phyloP scores from a whole-genome alignment of 2,329 filamentous ascomycete species.

The Emmonsiellopsis sp. region DNA sequence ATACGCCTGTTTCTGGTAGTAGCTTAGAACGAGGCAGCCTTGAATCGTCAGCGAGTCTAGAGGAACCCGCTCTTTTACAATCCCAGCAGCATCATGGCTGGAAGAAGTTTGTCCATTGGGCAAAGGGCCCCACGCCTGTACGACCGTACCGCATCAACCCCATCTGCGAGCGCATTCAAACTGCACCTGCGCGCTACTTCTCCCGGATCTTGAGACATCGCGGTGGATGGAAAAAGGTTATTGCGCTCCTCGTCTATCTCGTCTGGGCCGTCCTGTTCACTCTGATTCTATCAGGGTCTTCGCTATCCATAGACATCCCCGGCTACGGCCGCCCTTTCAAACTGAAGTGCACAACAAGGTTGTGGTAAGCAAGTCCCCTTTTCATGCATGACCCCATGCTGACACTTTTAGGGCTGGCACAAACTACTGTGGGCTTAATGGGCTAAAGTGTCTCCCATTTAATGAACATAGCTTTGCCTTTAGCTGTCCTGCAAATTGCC shows the following conservation, averaged over 20 bases:
- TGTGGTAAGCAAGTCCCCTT: constrained; percentile 28
- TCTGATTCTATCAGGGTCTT: constrained; percentile 35
- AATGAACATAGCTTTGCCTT: constrained; percentile 35
- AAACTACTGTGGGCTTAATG: constrained; percentile 19
- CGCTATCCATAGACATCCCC: constrained; percentile 27
- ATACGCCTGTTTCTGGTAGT: background rate
- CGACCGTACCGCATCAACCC: constrained; percentile 40
- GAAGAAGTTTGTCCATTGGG: constrained; percentile 23
- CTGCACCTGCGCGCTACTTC: constrained; percentile 33
- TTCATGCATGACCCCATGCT: background rate
- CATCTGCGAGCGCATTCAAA: constrained; percentile 36
- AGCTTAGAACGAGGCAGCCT: background rate
- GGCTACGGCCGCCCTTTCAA: constrained; percentile 38
- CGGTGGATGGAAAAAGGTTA: constrained; percentile 32
- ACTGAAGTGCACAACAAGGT: constrained; percentile 35
- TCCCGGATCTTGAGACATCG: constrained; percentile 33
- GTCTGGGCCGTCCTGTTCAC: constrained; percentile 39
- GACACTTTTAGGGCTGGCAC: constrained; percentile 1
- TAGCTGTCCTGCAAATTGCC: constrained; percentile 50
- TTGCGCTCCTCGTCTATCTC: constrained; percentile 35
- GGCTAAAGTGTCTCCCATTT: constrained; percentile 1
- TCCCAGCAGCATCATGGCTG: background rate
- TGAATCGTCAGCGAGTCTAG: background rate
- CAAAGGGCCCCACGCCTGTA: constrained; percentile 40
- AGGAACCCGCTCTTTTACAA: background rate